These are phyloP conservation scores for Rosa persica DNA, from an alignment of 306 rosid genomes.

Conservation along the genomic window DNA sequence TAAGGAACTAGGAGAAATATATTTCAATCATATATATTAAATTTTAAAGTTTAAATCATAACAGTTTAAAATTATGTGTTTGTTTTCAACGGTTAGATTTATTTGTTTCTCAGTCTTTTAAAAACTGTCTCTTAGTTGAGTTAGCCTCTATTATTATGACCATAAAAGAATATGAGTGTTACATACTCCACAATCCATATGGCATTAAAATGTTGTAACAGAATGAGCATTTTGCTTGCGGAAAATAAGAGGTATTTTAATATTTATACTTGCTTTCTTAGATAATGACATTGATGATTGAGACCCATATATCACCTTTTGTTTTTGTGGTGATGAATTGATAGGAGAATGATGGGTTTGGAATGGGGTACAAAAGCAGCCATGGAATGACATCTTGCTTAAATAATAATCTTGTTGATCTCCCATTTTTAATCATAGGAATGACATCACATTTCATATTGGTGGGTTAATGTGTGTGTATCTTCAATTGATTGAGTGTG, in stretches of 20 bases:
- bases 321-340: conserved; percentile 39
- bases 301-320: conserved; percentile 32
- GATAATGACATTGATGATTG: conserved; percentile 46
- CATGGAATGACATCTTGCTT: conserved; percentile 40
- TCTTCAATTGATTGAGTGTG: no score
- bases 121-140: no score
- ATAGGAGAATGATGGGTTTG: conserved; percentile 68
- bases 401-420: conserved; percentile 32
- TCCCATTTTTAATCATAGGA: neutral
- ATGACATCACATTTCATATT: neutral
- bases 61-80: no score
- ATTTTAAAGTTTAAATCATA: no score
- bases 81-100: no score
- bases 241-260: neutral
- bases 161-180: no score
- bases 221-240: neutral
- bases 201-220: neutral
- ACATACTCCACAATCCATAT: neutral
- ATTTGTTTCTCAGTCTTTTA: no score
- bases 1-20: no score
- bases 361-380: conserved; percentile 53
- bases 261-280: conserved; percentile 21
- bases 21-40: no score
- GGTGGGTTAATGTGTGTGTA: neutral
- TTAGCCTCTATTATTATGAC: neutral